phyloP scores from a whole-genome alignment of 1,284 basidiomycete species.

The Irpex sp. region DNA sequence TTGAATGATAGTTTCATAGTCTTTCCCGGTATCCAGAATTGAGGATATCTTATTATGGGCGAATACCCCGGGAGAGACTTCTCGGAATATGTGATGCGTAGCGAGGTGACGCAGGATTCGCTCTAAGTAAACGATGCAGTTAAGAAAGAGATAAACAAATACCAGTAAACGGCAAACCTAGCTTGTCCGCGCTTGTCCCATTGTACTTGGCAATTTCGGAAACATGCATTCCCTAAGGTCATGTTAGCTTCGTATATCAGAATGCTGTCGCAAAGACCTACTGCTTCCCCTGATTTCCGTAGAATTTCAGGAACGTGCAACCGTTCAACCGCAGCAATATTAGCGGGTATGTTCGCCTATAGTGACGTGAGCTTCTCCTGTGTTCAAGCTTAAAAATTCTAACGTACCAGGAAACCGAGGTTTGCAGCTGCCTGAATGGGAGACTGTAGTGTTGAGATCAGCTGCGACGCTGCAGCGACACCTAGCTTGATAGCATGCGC shows the following conservation, averaged over 20 bases:
- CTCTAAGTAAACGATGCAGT: neutral
- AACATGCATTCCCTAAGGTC: slow-evolving; percentile 29
- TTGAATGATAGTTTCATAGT: no score
- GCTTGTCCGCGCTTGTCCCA: slow-evolving; percentile 27
- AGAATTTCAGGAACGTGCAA: slow-evolving; percentile 32
- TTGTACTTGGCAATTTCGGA: slow-evolving; percentile 30
- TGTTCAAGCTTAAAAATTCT: neutral
- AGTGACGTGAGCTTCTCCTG: neutral
- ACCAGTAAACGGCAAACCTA: slow-evolving; percentile 22
- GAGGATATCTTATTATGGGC: slow-evolving; percentile 26
- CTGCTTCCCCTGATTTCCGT: slow-evolving; percentile 33
- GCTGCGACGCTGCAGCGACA: slow-evolving; percentile 9
- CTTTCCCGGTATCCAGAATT: slow-evolving; percentile 33
- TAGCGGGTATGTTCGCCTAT: slow-evolving; percentile 11
- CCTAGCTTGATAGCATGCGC: neutral
- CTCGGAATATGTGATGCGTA: neutral
- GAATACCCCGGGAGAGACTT: neutral
- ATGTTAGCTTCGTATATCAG: no score
- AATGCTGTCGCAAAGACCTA: slow-evolving; percentile 5
- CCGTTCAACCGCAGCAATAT: slow-evolving; percentile 3
- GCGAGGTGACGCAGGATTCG: neutral
- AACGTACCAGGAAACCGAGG: neutral
- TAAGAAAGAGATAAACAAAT: no score
- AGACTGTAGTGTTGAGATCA: slow-evolving; percentile 3
- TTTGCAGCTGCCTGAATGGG: neutral